Percentiles rank a stretch among this genome's conserved stretches.
Conservation (phyloP, 306 rosid species). For the Geum urbanum region DNA sequence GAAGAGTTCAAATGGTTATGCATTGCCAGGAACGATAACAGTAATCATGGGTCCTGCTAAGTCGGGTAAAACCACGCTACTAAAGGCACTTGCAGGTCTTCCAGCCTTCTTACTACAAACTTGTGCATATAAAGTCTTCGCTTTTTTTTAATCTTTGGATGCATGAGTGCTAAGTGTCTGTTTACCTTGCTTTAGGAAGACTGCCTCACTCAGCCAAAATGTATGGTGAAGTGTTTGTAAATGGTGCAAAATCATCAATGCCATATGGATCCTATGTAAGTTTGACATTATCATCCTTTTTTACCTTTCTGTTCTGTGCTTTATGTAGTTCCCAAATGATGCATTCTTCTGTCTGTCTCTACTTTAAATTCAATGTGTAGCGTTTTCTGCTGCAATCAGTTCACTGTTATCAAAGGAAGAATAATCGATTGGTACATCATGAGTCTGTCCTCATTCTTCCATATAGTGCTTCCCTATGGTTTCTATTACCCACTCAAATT, state of each 20-base stretch:
- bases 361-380: not conserved
- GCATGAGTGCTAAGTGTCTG: slow-evolving; percentile 27
- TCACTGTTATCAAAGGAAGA: not conserved
- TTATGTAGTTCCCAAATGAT: slow-evolving; percentile 1
- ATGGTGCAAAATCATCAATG: slow-evolving; percentile 61
- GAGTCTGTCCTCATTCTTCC: slow-evolving; percentile 2
- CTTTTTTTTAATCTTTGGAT: slow-evolving; percentile 21
- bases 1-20: slow-evolving; percentile 97
- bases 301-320: not conserved
- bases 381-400: not conserved
- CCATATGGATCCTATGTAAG: slow-evolving; percentile 94
- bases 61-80: slow-evolving; percentile 88
- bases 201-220: slow-evolving; percentile 70
- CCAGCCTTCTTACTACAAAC: slow-evolving; percentile 19
- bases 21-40: slow-evolving; percentile 93
- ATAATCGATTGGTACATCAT: not conserved
- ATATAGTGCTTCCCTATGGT: not conserved
- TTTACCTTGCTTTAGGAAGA: slow-evolving; percentile 56
- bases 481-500: not conserved
- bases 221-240: slow-evolving; percentile 89
- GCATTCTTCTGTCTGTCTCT: not conserved
- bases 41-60: slow-evolving; percentile 98
- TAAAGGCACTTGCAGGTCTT: slow-evolving; percentile 86
- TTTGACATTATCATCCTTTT: slow-evolving; percentile 6
- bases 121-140: slow-evolving; percentile 21